Evolutionary conservation across 2,329 filamentous ascomycete genomes (phyloP).

Genomic region (Sclerotinia sclerotiorum): DNA sequence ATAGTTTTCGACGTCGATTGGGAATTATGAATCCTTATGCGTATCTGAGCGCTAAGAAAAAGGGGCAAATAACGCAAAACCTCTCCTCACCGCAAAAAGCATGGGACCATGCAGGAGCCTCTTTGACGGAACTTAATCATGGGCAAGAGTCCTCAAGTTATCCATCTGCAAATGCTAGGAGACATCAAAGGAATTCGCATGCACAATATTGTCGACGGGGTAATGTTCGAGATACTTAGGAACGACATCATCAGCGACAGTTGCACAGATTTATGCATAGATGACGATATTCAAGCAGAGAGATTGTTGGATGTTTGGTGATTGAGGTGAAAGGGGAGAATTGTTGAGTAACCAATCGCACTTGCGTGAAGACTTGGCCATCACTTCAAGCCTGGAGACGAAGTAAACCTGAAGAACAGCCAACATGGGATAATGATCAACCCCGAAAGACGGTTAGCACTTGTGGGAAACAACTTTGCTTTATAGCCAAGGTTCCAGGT

Average conservation of each 20-base stretch:
- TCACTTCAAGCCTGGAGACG: background rate
- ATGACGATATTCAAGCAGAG: background rate
- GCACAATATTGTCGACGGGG: background rate
- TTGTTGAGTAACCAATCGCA: background rate
- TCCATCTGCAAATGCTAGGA: background rate
- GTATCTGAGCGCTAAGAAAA: no score
- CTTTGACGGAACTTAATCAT: no score
- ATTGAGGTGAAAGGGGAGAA: no score
- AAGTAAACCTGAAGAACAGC: no score
- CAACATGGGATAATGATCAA: no score
- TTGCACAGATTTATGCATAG: background rate
- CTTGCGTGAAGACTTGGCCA: background rate
- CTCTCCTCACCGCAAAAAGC: no score
- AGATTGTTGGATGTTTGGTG: background rate
- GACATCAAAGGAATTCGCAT: background rate
- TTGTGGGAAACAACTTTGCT: background rate
- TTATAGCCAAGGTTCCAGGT: background rate
- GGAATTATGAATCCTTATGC: no score
- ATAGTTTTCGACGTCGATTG: no score
- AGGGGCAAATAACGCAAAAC: no score
- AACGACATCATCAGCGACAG: background rate
- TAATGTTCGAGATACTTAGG: background rate
- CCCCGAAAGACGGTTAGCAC: no score
- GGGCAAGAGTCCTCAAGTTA: no score
- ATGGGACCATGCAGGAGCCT: no score